These are phyloP conservation scores for Lactuca saligna DNA, from an alignment of 129 eudicot species.

Conservation along the genomic window DNA sequence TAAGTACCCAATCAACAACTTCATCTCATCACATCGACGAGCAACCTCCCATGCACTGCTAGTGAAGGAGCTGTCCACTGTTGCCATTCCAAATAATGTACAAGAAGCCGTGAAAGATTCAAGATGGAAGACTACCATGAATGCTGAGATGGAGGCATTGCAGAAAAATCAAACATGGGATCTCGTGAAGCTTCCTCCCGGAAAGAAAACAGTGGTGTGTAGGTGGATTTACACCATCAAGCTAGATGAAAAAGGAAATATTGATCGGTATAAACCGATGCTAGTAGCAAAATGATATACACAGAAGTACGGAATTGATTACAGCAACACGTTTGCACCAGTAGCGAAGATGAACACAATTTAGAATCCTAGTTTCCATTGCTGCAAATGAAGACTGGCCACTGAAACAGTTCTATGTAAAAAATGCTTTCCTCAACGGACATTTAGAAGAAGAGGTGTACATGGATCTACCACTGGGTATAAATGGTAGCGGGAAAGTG, in stretches of 20 bases:
- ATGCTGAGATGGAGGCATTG: not conserved
- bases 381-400: not conserved
- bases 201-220: not conserved
- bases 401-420: not conserved
- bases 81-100: not conserved
- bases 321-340: too few species aligned
- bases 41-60: not conserved
- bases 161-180: not conserved
- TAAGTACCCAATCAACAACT: not conserved
- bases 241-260: too few species aligned
- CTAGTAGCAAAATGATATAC: too few species aligned
- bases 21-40: not conserved
- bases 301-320: too few species aligned
- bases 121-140: not conserved
- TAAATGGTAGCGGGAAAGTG: not conserved
- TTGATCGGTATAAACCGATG: too few species aligned
- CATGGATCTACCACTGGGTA: not conserved
- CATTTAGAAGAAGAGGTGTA: not conserved
- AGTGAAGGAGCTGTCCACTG: not conserved
- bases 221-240: not conserved
- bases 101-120: not conserved
- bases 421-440: not conserved
- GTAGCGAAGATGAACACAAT: not conserved
- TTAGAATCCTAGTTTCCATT: not conserved
- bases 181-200: not conserved